These are phyloP conservation scores for Pichia scutulata DNA, from an alignment of 805 yeast genomes.

Conservation along the genomic window DNA sequence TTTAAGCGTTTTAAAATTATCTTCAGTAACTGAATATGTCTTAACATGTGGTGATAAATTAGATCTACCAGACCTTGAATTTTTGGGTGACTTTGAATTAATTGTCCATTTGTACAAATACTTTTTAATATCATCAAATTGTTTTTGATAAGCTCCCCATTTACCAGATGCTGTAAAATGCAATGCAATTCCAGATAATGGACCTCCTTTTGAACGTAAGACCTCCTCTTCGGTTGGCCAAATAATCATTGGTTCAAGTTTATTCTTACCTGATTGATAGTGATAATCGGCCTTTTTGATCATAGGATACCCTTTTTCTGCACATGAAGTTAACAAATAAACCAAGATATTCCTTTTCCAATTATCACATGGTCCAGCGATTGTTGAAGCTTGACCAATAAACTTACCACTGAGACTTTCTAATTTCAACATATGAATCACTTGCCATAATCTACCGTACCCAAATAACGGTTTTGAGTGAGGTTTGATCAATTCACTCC, in stretches of 20 bases:
- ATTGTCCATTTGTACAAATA: constrained; percentile 41
- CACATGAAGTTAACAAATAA: constrained; percentile 40
- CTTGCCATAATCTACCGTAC: constrained; percentile 39
- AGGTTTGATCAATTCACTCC: constrained; percentile 7
- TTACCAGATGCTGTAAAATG: constrained; percentile 15
- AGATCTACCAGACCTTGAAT: constrained; percentile 21
- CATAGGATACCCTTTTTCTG: constrained; percentile 25
- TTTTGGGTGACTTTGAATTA: constrained; percentile 8
- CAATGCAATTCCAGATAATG: constrained; percentile 26
- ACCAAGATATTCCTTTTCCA: constrained; percentile 34
- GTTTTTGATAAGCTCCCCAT: constrained; percentile 25
- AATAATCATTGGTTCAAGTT: constrained; percentile 23
- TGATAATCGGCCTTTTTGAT: constrained; percentile 14
- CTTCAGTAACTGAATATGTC: constrained; percentile 50
- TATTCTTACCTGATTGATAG: constrained; percentile 7
- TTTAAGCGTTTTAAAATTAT: constrained; percentile 40
- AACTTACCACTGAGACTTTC: constrained; percentile 24
- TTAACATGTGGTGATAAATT: constrained; percentile 51
- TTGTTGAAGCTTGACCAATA: constrained; percentile 41
- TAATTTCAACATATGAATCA: constrained; percentile 30
- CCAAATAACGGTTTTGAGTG: constrained; percentile 30
- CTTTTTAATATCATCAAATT: constrained; percentile 35
- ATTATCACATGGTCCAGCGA: constrained; percentile 37
- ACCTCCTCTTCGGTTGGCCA: constrained; percentile 29
- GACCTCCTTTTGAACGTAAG: constrained; percentile 14